Percentiles rank a stretch among this genome's conserved stretches.
Conservation (phyloP, 192 early-diverging fungal species). For the Backusella morwellensis region DNA sequence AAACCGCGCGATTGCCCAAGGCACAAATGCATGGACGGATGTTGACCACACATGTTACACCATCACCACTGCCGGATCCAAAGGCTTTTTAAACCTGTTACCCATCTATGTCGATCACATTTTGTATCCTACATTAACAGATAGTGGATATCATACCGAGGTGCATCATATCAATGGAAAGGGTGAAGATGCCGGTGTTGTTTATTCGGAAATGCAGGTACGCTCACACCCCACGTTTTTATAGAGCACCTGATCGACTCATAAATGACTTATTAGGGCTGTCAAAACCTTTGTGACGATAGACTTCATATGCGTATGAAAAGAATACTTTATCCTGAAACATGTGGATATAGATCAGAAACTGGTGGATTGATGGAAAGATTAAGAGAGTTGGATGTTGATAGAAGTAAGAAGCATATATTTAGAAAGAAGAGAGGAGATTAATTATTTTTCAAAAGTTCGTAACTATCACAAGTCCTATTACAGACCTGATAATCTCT, state of each 20-base stretch:
- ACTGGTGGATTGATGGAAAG: constrained; percentile 61
- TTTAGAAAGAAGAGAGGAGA: neutral
- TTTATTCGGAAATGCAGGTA: constrained; percentile 66
- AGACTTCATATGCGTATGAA: constrained; percentile 47
- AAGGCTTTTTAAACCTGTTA: constrained; percentile 57
- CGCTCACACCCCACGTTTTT: too few relatives aligned
- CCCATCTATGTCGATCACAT: constrained; percentile 66
- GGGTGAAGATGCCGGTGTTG: constrained; percentile 63
- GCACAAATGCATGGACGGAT: constrained; percentile 66
- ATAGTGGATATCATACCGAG: constrained; percentile 57
- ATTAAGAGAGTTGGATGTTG: constrained; percentile 52
- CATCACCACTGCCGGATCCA: constrained; percentile 55
- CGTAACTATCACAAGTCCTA: constrained; percentile 51
- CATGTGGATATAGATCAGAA: constrained; percentile 58
- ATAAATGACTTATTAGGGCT: constrained; percentile 30
- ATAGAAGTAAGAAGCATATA: constrained; percentile 45
- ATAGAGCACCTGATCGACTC: too few relatives aligned
- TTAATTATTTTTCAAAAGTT: constrained; percentile 17
- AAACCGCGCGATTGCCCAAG: constrained; percentile 57
- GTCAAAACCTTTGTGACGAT: constrained; percentile 44
- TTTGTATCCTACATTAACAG: constrained; percentile 59
- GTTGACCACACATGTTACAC: constrained; percentile 59
- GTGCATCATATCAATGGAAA: constrained; percentile 64
- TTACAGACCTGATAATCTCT: constrained; percentile 63
- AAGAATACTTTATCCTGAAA: constrained; percentile 54